Base-by-base conservation (phyloP, 768 basidiomycete species). In the Psilocybe tampanensis region DNA sequence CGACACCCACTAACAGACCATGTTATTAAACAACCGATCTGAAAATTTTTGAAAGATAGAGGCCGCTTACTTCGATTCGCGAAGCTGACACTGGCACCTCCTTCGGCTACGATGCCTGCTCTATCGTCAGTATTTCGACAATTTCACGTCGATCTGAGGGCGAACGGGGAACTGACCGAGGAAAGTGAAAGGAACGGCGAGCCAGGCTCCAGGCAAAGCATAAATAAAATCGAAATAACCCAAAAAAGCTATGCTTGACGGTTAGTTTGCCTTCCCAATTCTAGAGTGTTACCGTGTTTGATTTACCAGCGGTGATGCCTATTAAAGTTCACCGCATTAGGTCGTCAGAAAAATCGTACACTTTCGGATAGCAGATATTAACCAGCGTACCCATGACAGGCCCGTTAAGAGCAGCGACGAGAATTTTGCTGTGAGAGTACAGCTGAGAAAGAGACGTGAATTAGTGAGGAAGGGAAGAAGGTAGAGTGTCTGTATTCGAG, bases 151-250 rank as follows among this genome's bases (percentile, higher is more conserved):
- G 29, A 29, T 29, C 29, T n/a, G n/a, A n/a, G n/a, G 43, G 50
- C 12, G 34, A 59, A 17, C 24, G 52, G 13, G 4, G 12, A 44
- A 60, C 63, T 8, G 12, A 79, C 85, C 88, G 19, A 91, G 68
- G 61, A 88, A 87, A 0, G 87, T 79, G 65, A 91, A 90, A 0
- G 87, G 88, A 0, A 84, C 76, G 33, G 82, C 81, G 3, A 91
- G 67, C 83, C 85, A 90, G 0, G 74, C 79, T 54, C 76, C 73
- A 2, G 85, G 83, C 57, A 89, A 68, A 22, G 82, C 78, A 60
- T 88, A 90, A 23, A 91, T 84, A 61, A 91, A 88, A 68, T 91
- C 89, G 57, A 89, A 89, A 56, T 87, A 81, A 1, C 88, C 87
- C n/a, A 88, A 71, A 63, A 85, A 82, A 2, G 83, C 88, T 87